A percentile compares a stretch with the other conserved stretches of the same genome.
Evolutionary conservation across 1,139 yeast genomes (phyloP).

Genomic region (Candida sp.): DNA sequence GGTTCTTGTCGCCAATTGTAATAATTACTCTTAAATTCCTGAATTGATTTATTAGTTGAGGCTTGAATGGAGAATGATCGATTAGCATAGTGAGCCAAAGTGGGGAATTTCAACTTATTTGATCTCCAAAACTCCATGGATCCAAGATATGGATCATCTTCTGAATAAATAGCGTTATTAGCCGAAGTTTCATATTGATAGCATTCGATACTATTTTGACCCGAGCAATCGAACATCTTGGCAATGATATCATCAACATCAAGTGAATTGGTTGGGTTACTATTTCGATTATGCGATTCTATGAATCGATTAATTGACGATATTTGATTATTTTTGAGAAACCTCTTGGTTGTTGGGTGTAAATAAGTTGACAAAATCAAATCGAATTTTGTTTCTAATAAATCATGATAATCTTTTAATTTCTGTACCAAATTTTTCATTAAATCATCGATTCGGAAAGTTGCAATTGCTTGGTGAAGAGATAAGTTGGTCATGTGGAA

Average conservation of each 20-base stretch:
- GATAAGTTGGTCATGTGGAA: constrained; percentile 11
- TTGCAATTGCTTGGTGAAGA: constrained; percentile 2
- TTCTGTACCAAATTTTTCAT: neutral
- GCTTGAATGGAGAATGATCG: constrained; percentile 15
- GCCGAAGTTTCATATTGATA: constrained; percentile 20
- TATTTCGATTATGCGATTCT: constrained; percentile 3
- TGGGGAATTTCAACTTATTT: constrained; percentile 13
- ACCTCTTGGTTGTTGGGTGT: constrained; percentile 24
- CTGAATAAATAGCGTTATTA: constrained; percentile 10
- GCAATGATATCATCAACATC: constrained; percentile 21
- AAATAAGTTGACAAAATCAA: constrained; percentile 19
- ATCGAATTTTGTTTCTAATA: constrained; percentile 14
- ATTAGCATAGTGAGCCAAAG: constrained; percentile 13
- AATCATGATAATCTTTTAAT: constrained; percentile 9
- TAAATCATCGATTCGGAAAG: constrained; percentile 1
- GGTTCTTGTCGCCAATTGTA: constrained; percentile 14
- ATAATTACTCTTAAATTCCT: neutral
- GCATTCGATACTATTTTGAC: constrained; percentile 22
- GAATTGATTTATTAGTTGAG: constrained; percentile 5
- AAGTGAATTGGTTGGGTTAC: constrained; percentile 4
- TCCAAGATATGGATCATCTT: constrained; percentile 13
- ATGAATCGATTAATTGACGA: constrained; percentile 11
- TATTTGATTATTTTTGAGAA: constrained; percentile 17
- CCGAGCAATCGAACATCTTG: constrained; percentile 25
- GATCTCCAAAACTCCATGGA: constrained; percentile 17